A percentile compares a stretch with the other conserved stretches of the same genome.
These are phyloP conservation scores for Beta vulgaris DNA, from an alignment of 148 eudicot genomes.

Conservation along the genomic window DNA sequence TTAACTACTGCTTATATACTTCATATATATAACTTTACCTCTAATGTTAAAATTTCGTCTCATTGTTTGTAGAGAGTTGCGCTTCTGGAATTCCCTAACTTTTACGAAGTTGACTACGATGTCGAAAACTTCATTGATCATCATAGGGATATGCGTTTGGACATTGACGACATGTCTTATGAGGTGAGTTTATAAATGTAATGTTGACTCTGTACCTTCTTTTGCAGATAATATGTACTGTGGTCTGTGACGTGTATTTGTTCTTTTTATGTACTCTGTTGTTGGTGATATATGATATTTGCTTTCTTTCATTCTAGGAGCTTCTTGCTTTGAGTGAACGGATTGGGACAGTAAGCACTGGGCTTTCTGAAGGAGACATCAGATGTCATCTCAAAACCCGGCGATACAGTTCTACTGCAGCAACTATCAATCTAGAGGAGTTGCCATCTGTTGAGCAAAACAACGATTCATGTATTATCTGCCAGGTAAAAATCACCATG, in stretches of 20 bases:
- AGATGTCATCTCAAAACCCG: slow-evolving; percentile 52
- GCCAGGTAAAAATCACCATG: slow-evolving; percentile 57
- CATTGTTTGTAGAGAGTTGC: slow-evolving; percentile 63
- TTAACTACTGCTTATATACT: not conserved
- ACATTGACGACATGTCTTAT: slow-evolving; percentile 93
- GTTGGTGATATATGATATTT: not conserved
- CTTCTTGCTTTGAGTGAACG: slow-evolving; percentile 95
- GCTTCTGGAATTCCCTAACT: slow-evolving; percentile 60
- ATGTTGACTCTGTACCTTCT: not conserved
- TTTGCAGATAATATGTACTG: not conserved
- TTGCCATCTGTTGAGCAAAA: slow-evolving; percentile 46
- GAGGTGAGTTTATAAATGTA: slow-evolving; percentile 50
- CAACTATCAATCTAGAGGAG: slow-evolving; percentile 46
- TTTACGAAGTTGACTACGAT: slow-evolving; percentile 50
- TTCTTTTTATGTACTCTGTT: not conserved
- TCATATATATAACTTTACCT: too few species aligned
- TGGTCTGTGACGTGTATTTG: not conserved
- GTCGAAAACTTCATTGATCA: slow-evolving; percentile 53
- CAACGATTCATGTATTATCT: slow-evolving; percentile 71
- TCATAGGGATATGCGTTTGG: slow-evolving; percentile 91
- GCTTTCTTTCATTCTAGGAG: slow-evolving; percentile 51
- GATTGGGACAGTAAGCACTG: slow-evolving; percentile 78
- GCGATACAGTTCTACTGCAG: slow-evolving; percentile 35
- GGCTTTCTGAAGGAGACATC: slow-evolving; percentile 67
- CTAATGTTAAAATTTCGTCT: not conserved